Conservation (phyloP, 2,329 filamentous ascomycete species). For the Thielaviopsis ethacetica region DNA sequence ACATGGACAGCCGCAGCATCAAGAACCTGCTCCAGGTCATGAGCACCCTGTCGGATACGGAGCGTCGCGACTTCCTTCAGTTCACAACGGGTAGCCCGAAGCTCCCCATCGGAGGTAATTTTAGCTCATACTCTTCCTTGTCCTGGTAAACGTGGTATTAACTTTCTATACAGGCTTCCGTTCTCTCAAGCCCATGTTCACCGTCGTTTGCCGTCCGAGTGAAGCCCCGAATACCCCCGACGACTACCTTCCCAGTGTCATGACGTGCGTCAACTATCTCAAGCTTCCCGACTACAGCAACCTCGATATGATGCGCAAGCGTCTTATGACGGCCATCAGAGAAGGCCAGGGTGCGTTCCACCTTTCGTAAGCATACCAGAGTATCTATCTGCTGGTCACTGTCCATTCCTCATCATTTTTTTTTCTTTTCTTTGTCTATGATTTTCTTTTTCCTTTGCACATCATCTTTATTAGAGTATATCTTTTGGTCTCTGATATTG, state of each 20-base stretch:
- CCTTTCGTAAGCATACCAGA: slow-evolving; percentile 45
- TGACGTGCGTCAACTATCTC: slow-evolving; percentile 99
- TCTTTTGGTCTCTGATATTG: neutral
- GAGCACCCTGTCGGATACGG: slow-evolving; percentile 61
- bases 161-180: slow-evolving; percentile 58
- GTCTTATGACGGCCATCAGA: slow-evolving; percentile 70
- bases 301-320: slow-evolving; percentile 58
- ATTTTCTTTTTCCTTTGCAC: neutral
- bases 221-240: slow-evolving; percentile 86
- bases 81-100: slow-evolving; percentile 98
- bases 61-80: slow-evolving; percentile 86
- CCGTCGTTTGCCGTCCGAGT: slow-evolving; percentile 96
- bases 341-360: slow-evolving; percentile 98
- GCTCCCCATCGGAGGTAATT: slow-evolving; percentile 82
- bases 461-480: neutral
- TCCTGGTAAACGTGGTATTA: neutral
- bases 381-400: neutral
- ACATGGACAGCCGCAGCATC: slow-evolving; percentile 94
- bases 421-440: neutral
- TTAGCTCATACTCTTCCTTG: neutral
- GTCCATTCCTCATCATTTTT: neutral
- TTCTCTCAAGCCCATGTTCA: slow-evolving; percentile 93
- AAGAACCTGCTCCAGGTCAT: slow-evolving; percentile 86
- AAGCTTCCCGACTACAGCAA: slow-evolving; percentile 90
- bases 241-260: slow-evolving; percentile 97